These are phyloP conservation scores for Vigna unguiculata DNA, from an alignment of 306 rosid genomes.

Conservation along the genomic window DNA sequence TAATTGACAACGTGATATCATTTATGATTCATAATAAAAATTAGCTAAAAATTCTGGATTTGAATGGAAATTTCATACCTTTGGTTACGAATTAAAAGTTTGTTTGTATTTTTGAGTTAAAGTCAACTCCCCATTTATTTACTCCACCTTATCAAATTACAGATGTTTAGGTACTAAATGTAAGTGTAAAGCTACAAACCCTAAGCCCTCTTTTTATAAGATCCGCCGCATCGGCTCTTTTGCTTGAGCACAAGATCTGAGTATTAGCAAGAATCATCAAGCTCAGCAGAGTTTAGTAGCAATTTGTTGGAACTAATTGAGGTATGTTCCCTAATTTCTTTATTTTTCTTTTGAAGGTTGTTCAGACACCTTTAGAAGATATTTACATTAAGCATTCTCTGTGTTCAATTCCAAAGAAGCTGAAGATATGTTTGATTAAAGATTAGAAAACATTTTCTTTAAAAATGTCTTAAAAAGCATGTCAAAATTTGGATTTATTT, in stretches of 20 bases:
- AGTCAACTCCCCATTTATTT: constrained; percentile 1
- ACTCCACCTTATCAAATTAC: background rate
- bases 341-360: constrained; percentile 16
- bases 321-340: constrained; percentile 5
- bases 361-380: background rate
- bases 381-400: no score
- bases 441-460: no score
- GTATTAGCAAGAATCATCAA: background rate
- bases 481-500: no score
- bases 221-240: background rate
- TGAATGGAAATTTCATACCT: background rate
- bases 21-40: background rate
- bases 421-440: no score
- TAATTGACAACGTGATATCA: background rate
- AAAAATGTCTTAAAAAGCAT: no score
- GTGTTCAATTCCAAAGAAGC: no score
- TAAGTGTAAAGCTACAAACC: constrained; percentile 24
- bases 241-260: constrained; percentile 1
- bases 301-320: background rate
- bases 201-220: background rate
- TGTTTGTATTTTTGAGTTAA: background rate
- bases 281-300: background rate
- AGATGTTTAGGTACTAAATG: background rate
- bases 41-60: background rate
- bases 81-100: constrained; percentile 11